Evolutionary conservation across 192 early-diverging fungal species (phyloP).

Genomic region (Coemansia umbellata): DNA sequence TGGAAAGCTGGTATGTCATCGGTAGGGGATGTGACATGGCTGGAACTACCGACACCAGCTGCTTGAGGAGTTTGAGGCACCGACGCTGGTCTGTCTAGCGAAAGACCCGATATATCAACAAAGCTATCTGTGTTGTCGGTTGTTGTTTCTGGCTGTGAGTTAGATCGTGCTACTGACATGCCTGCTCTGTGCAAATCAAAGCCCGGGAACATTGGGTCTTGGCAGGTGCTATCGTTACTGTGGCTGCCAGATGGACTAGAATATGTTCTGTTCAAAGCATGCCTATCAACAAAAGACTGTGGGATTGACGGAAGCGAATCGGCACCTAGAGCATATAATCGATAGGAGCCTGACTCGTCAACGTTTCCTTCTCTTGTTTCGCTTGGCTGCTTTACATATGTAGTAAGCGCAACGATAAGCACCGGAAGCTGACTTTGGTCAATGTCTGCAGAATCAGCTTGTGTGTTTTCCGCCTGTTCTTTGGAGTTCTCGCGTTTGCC

Average conservation of each 20-base stretch:
- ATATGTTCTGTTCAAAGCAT: conserved; percentile 12
- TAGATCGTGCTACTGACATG: background rate
- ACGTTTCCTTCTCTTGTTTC: conserved; percentile 5
- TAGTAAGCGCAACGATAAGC: conserved; percentile 39
- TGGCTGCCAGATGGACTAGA: background rate
- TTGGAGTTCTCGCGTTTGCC: background rate
- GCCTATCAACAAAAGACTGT: conserved; percentile 26
- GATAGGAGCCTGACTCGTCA: conserved; percentile 27
- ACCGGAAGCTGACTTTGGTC: conserved; percentile 19
- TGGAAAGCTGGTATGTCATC: background rate
- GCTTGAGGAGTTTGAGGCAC: background rate
- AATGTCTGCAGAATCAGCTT: background rate
- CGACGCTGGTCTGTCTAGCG: background rate
- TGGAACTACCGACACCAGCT: background rate
- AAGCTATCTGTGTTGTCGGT: background rate
- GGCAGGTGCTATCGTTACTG: background rate
- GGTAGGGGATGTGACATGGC: background rate
- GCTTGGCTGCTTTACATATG: conserved; percentile 34
- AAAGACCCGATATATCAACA: background rate
- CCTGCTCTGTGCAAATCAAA: background rate
- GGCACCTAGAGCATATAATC: conserved; percentile 40
- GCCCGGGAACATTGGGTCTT: background rate
- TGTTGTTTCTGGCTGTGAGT: background rate
- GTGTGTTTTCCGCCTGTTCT: background rate
- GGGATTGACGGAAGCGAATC: conserved; percentile 33